Conservation (phyloP, 2,329 filamentous ascomycete species). For the Clonostachys rosea region DNA sequence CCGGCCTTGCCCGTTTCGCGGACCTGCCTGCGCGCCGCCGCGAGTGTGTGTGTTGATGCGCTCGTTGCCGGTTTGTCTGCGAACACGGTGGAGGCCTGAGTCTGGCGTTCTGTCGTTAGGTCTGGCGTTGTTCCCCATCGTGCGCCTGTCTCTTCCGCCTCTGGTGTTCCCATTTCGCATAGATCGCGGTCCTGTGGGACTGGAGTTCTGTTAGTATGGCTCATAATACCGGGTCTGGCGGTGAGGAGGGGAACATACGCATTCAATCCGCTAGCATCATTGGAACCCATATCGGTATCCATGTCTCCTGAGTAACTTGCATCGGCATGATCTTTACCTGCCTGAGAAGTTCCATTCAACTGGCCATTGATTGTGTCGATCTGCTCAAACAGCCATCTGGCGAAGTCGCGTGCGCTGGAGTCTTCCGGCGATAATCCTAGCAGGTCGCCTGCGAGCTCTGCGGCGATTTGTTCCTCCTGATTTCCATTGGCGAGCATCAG, state of each 20-base stretch:
- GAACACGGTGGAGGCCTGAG: slow-evolving; percentile 74
- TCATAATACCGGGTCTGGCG: neutral
- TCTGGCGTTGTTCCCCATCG: slow-evolving; percentile 81
- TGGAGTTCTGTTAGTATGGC: slow-evolving; percentile 40
- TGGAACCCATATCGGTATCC: slow-evolving; percentile 71
- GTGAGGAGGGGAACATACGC: slow-evolving; percentile 43
- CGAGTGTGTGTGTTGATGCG: slow-evolving; percentile 77
- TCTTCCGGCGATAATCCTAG: slow-evolving; percentile 80
- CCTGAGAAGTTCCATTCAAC: slow-evolving; percentile 43
- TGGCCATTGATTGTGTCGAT: slow-evolving; percentile 64
- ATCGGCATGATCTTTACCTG: slow-evolving; percentile 20
- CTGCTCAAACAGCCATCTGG: slow-evolving; percentile 90
- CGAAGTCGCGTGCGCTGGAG: slow-evolving; percentile 75
- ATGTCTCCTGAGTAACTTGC: slow-evolving; percentile 34
- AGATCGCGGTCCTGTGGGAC: slow-evolving; percentile 89
- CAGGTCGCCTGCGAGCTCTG: slow-evolving; percentile 83
- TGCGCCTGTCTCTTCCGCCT: slow-evolving; percentile 68
- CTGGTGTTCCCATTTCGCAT: slow-evolving; percentile 72
- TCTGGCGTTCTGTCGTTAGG: slow-evolving; percentile 76
- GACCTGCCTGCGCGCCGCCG: slow-evolving; percentile 67
- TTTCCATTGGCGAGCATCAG: slow-evolving; percentile 97
- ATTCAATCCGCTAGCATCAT: slow-evolving; percentile 43
- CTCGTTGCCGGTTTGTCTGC: slow-evolving; percentile 65
- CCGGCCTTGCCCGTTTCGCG: slow-evolving; percentile 50
- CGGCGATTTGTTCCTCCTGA: slow-evolving; percentile 81